These are phyloP conservation scores for Lachnellula cervina DNA, from an alignment of 2,329 filamentous ascomycete species.

Conservation along the genomic window DNA sequence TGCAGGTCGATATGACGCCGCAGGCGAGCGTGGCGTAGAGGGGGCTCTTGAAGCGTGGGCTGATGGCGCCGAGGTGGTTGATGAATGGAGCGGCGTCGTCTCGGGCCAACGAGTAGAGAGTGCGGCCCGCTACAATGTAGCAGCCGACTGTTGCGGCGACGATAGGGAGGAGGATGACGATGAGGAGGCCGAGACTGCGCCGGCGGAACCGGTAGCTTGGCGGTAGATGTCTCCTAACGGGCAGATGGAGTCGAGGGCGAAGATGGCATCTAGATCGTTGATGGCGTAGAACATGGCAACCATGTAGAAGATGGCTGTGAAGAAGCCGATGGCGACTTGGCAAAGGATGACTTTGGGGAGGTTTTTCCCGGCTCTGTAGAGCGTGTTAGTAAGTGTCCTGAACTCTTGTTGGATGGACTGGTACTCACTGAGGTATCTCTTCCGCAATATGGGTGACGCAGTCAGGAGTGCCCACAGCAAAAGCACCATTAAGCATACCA, in stretches of 20 bases:
- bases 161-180: constrained; percentile 50
- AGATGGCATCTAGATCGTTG: constrained; percentile 48
- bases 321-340: constrained; percentile 46
- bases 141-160: constrained; percentile 48
- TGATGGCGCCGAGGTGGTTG: constrained; percentile 43
- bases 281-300: constrained; percentile 55
- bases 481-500: constrained; percentile 64
- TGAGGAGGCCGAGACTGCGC: constrained; percentile 46
- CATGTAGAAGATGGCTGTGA: constrained; percentile 48
- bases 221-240: constrained; percentile 64
- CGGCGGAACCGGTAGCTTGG: constrained; percentile 44
- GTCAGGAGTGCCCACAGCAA: constrained; percentile 61
- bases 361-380: constrained; percentile 39
- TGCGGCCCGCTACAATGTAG: constrained; percentile 57
- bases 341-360: constrained; percentile 50
- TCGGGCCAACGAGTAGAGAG: constrained; percentile 57
- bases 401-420: no score
- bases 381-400: no score
- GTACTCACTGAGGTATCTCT: constrained; percentile 45
- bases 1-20: constrained; percentile 45
- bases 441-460: constrained; percentile 60
- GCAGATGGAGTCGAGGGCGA: constrained; percentile 43
- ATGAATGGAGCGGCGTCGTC: constrained; percentile 53
- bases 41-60: constrained; percentile 43
- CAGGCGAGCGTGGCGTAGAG: constrained; percentile 51